phyloP scores from a whole-genome alignment of 1,284 basidiomycete genomes.

The Boletus holoroseus region DNA sequence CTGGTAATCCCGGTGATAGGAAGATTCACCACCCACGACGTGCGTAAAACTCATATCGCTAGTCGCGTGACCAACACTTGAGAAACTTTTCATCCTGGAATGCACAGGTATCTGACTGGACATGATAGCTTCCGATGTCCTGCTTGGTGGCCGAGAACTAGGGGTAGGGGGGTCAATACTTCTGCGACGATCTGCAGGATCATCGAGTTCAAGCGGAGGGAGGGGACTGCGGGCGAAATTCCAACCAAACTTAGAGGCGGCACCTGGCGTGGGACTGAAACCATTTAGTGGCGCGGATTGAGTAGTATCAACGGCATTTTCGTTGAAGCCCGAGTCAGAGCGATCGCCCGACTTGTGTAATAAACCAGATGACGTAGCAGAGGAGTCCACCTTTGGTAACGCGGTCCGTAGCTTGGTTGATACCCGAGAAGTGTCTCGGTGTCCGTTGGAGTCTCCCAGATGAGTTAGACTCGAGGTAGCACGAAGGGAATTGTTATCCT shows the following conservation, averaged over 20 bases:
- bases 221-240: slow-evolving; percentile 36
- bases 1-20: slow-evolving; percentile 28
- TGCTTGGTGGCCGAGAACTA: slow-evolving; percentile 27
- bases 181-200: slow-evolving; percentile 27
- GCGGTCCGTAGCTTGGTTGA: slow-evolving; percentile 2
- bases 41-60: slow-evolving; percentile 31
- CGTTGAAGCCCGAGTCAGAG: background rate
- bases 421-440: slow-evolving; percentile 8
- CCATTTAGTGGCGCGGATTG: slow-evolving; percentile 3
- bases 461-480: slow-evolving; percentile 18
- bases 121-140: slow-evolving; percentile 19
- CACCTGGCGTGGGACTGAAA: slow-evolving; percentile 20
- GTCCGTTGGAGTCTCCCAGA: slow-evolving; percentile 10
- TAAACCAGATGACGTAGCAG: background rate
- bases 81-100: slow-evolving; percentile 30
- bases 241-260: slow-evolving; percentile 39
- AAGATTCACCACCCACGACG: slow-evolving; percentile 20
- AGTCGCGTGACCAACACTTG: slow-evolving; percentile 11
- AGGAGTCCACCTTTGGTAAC: background rate
- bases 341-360: slow-evolving; percentile 6
- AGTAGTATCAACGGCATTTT: background rate
- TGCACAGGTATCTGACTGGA: slow-evolving; percentile 45
- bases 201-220: slow-evolving; percentile 40
- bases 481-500: slow-evolving; percentile 16
- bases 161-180: slow-evolving; percentile 21